These are phyloP conservation scores for Deinandra increscens DNA, from an alignment of 129 eudicot genomes.

Conservation along the genomic window DNA sequence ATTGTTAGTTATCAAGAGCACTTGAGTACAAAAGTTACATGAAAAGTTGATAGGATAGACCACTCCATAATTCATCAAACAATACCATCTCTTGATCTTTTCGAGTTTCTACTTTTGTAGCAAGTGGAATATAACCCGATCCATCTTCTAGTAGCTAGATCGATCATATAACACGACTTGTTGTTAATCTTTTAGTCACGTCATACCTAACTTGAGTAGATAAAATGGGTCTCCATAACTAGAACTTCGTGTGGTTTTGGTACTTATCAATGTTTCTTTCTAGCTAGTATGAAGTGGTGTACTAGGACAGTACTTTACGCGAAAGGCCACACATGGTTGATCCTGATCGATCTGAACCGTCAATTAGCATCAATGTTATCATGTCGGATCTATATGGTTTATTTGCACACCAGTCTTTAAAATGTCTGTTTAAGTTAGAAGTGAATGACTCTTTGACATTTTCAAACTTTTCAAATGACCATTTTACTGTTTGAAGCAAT, in stretches of 20 bases:
- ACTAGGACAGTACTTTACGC: slow-evolving; percentile 9
- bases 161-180: too few species aligned
- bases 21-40: too few species aligned
- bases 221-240: slow-evolving; percentile 30
- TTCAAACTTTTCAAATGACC: too few species aligned
- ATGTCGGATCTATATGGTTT: neutral
- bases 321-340: neutral
- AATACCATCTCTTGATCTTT: slow-evolving; percentile 16
- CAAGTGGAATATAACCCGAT: slow-evolving; percentile 19
- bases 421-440: too few species aligned
- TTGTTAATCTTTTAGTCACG: slow-evolving; percentile 27
- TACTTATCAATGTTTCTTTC: slow-evolving; percentile 22
- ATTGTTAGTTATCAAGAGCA: slow-evolving; percentile 3
- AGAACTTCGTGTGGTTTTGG: slow-evolving; percentile 31
- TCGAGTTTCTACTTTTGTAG: slow-evolving; percentile 25
- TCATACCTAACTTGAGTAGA: slow-evolving; percentile 36
- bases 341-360: neutral
- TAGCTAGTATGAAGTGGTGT: slow-evolving; percentile 33
- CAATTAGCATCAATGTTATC: slow-evolving; percentile 12
- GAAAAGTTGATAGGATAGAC: slow-evolving; percentile 27
- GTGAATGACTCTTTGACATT: too few species aligned
- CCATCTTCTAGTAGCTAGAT: too few species aligned
- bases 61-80: slow-evolving; percentile 25
- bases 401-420: too few species aligned
- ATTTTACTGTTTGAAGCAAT: too few species aligned